phyloP scores from a whole-genome alignment of 2,329 filamentous ascomycete genomes.

The Fusarium sp. region DNA sequence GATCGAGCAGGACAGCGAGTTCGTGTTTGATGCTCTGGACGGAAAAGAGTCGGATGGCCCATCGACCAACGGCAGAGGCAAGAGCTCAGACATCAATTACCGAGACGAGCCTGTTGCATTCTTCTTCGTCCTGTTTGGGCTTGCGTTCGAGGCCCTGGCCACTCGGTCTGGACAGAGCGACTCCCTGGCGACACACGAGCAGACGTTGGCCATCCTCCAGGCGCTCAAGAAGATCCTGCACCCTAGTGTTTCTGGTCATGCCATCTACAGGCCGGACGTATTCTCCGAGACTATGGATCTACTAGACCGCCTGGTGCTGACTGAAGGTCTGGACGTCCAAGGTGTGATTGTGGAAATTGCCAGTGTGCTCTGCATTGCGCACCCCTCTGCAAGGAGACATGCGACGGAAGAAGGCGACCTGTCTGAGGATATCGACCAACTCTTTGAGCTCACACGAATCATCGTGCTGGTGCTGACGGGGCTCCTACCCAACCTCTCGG shows the following conservation, averaged over 20 bases:
- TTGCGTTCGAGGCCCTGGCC: slow-evolving; percentile 95
- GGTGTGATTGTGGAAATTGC: slow-evolving; percentile 94
- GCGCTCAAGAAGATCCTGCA: slow-evolving; percentile 95
- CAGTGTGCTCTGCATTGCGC: slow-evolving; percentile 86
- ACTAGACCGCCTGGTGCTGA: slow-evolving; percentile 90
- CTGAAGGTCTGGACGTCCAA: slow-evolving; percentile 89
- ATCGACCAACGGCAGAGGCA: slow-evolving; percentile 63
- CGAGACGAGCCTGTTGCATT: slow-evolving; percentile 97
- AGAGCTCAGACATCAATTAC: slow-evolving; percentile 90
- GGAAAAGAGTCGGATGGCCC: slow-evolving; percentile 74
- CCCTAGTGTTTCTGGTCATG: slow-evolving; percentile 93
- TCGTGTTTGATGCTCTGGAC: slow-evolving; percentile 96
- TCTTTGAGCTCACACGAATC: slow-evolving; percentile 96
- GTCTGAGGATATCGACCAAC: slow-evolving; percentile 96
- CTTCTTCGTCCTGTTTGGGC: slow-evolving; percentile 97
- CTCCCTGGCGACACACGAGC: slow-evolving; percentile 75
- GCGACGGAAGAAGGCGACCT: slow-evolving; percentile 76
- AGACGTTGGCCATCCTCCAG: slow-evolving; percentile 88
- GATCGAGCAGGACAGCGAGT: slow-evolving; percentile 97
- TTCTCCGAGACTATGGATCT: slow-evolving; percentile 98
- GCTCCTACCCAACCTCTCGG: slow-evolving; percentile 83
- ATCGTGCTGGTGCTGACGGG: slow-evolving; percentile 94
- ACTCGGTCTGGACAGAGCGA: slow-evolving; percentile 70
- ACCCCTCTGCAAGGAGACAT: slow-evolving; percentile 81
- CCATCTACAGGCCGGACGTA: slow-evolving; percentile 94